These are phyloP conservation scores for Leptographium galeiforme DNA, from an alignment of 2,329 filamentous ascomycete species.

Conservation along the genomic window DNA sequence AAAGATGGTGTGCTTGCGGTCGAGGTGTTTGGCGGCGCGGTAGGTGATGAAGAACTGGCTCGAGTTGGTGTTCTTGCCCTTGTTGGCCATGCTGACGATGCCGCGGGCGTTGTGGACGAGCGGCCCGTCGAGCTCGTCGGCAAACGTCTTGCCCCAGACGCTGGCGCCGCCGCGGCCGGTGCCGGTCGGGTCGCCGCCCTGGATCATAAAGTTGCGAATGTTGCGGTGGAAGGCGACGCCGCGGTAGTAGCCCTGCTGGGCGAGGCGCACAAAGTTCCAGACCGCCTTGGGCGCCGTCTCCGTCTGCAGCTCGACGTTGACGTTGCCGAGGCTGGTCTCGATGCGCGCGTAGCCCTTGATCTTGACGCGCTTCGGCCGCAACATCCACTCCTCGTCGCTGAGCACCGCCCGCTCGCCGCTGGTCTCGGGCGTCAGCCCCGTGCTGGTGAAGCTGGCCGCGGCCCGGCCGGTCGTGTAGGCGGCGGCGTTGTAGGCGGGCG, in stretches of 20 bases:
- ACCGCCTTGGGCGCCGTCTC: conserved; percentile 87
- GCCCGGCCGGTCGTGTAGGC: conserved; percentile 81
- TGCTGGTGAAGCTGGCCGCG: conserved; percentile 90
- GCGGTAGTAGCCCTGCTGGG: conserved; percentile 82
- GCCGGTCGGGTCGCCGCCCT: conserved; percentile 87
- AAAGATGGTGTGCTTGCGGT: conserved; percentile 96
- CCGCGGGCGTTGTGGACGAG: conserved; percentile 72
- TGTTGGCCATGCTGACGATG: conserved; percentile 89
- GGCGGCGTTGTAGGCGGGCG: conserved; percentile 66
- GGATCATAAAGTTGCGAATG: conserved; percentile 94
- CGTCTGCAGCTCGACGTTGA: conserved; percentile 81
- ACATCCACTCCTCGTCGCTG: conserved; percentile 92
- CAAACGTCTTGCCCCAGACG: conserved; percentile 89
- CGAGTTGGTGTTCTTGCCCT: conserved; percentile 94
- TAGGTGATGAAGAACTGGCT: conserved; percentile 94
- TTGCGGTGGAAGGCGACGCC: conserved; percentile 81
- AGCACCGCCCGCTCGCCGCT: conserved; percentile 75
- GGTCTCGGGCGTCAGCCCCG: conserved; percentile 83
- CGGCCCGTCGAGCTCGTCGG: conserved; percentile 85
- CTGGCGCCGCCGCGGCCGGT: conserved; percentile 82
- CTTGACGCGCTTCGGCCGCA: conserved; percentile 80
- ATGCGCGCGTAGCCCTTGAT: conserved; percentile 85
- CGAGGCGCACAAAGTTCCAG: conserved; percentile 88
- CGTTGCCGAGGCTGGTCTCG: conserved; percentile 67
- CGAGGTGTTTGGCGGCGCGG: conserved; percentile 68